These are phyloP conservation scores for Trichophyton rubrum DNA, from an alignment of 2,329 filamentous ascomycete species.

Conservation along the genomic window DNA sequence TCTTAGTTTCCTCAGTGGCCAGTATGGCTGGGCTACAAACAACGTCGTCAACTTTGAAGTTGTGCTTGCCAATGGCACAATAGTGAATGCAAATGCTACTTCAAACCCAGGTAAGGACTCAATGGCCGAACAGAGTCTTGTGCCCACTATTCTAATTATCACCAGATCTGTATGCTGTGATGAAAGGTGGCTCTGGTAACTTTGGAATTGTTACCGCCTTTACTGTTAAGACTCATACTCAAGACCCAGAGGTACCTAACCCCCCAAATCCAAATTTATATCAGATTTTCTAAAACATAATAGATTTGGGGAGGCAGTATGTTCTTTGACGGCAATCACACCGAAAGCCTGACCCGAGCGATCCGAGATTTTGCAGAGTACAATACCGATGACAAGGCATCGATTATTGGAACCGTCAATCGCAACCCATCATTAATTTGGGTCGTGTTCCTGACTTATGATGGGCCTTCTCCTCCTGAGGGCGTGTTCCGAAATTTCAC, in stretches of 20 bases:
- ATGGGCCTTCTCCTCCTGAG: constrained; percentile 42
- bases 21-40: constrained; percentile 22
- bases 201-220: constrained; percentile 35
- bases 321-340: constrained; percentile 28
- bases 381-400: constrained; percentile 48
- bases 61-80: constrained; percentile 25
- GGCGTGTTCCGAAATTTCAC: constrained; percentile 47
- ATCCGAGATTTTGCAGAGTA: constrained; percentile 30
- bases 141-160: background rate
- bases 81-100: constrained; percentile 20
- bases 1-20: constrained; percentile 23
- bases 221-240: constrained; percentile 24
- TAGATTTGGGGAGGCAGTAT: constrained; percentile 39
- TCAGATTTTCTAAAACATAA: background rate
- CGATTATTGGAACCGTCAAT: constrained; percentile 44
- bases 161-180: constrained; percentile 26
- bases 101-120: constrained; percentile 18
- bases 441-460: constrained; percentile 52
- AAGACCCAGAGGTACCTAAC: constrained; percentile 17
- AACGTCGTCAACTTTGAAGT: constrained; percentile 25
- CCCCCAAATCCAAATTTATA: constrained; percentile 4
- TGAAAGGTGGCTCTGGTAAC: constrained; percentile 35
- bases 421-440: constrained; percentile 33
- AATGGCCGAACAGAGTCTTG: constrained; percentile 24
- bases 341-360: constrained; percentile 23